A percentile compares a stretch with the other conserved stretches of the same genome.
These are phyloP conservation scores for Pseudonitzschia pungens DNA, from an alignment of 108 stramenopile species.

Conservation along the genomic window DNA sequence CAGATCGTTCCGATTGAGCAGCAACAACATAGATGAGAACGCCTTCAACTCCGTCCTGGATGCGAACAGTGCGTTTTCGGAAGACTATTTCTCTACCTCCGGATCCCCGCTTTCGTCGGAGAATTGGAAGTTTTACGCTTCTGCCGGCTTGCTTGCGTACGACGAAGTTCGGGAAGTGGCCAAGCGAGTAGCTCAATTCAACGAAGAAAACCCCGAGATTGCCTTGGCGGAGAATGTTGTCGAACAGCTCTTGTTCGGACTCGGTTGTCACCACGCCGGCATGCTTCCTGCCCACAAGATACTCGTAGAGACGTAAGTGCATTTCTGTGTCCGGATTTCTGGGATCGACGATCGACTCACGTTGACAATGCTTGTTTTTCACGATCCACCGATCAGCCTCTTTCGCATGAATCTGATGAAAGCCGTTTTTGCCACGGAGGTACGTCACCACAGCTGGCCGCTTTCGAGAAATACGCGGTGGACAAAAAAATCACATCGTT, in stretches of 20 bases:
- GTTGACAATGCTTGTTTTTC: no score
- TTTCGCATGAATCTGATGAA: constrained; percentile 83
- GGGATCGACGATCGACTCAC: no score
- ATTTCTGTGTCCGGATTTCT: neutral
- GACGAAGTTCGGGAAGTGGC: constrained; percentile 67
- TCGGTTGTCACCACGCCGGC: constrained; percentile 92
- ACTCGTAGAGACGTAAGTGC: constrained; percentile 66
- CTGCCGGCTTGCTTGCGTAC: constrained; percentile 63
- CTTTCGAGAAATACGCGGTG: neutral
- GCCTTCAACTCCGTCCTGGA: constrained; percentile 33
- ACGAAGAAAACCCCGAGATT: constrained; percentile 75
- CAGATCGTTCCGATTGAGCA: constrained; percentile 60
- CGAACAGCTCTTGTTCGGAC: constrained; percentile 70
- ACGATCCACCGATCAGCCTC: constrained; percentile 28
- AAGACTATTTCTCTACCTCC: constrained; percentile 30
- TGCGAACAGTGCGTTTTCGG: constrained; percentile 8
- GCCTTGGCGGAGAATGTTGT: constrained; percentile 55
- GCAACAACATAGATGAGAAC: constrained; percentile 44
- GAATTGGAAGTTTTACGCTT: constrained; percentile 62
- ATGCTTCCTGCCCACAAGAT: constrained; percentile 90
- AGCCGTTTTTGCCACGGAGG: constrained; percentile 91
- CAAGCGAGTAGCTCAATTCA: constrained; percentile 64
- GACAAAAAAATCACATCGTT: neutral
- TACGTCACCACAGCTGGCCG: neutral
- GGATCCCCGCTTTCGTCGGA: constrained; percentile 52